Base-by-base conservation (phyloP, 2,329 filamentous ascomycete species). In the Plenodomus tracheiphilus region DNA sequence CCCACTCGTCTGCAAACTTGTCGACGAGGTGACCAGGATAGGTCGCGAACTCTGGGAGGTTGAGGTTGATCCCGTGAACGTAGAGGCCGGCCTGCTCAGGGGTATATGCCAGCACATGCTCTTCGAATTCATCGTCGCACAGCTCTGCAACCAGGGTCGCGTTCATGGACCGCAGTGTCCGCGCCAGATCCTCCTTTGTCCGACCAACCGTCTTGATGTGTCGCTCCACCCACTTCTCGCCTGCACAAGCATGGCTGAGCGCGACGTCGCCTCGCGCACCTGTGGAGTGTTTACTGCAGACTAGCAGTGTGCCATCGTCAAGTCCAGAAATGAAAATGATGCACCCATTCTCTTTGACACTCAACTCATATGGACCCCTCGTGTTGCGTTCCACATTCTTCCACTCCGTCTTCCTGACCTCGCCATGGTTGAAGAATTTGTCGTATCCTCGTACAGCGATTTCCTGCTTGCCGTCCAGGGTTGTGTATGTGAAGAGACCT, bases 201-300 rank as follows among this genome's bases (percentile, higher is more conserved):
- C 86, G 94, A 28, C 92, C 91, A 17, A 96, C 77, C 1, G 81
- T 80, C 32, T 81, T 79, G 34, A 99, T 81, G 74, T 99, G 94
- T 56, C 78, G 81, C 69, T 94, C 87, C 0, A 96, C 80, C 81
- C 90, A 93, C 49, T 75, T 75, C 77, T 97, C 92, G 39, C 93
- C 94, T 3, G 85, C 91, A 49, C 82, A 80, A 2, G 94, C 90
- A 77, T 99, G 94, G 74, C 90, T 97, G 48, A 88, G 58, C 22
- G 85, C 81, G 4, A 79, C 75, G 66, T 95, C 90, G 18, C 74
- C 74, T n/a, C 93, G 83, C 19, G 84, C 78, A 6, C 94, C 94
- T 0, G 92, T 97, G 0, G 94, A 97, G 72, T 99, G 94, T 70
- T 99, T 99, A 80, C 93, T 97, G 82, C 93, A 97, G n/a, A 99